Evolutionary conservation across 306 rosid species (phyloP), one percentile per base, ranked within the genome.

Genomic region (Prunus armeniaca): DNA sequence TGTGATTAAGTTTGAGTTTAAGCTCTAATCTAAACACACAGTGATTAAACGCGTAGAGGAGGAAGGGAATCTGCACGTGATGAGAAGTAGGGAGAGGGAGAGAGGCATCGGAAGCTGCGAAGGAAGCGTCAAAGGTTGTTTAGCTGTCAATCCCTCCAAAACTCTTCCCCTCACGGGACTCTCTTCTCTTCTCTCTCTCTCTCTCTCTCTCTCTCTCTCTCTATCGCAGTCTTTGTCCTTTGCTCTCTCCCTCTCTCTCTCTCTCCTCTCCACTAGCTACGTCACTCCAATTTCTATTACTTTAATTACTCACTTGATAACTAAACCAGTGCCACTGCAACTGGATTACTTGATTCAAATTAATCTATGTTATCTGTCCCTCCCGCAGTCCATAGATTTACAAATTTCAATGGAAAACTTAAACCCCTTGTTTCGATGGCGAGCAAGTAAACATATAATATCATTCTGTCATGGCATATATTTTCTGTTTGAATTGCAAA

Each of bases 61-160:
- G 61, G 66, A 67, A 77, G 72, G 83, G 90, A 88, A 90, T 86
- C 86, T 86, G 82, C 92, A 76, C 89, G 86, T 90, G 91, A 88
- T 50, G 77, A 43, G 83, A 65, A 69, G 58, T 55, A 30, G 34
- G 47, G 32, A 22, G 66, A 22, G 67, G 9, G 51, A 72, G 43
- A 62, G 77, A 77, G 63, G 72, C 88, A 82, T 89, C 86, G 91
- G 84, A 76, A 84, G 83, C 76, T 49, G 87, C 62, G 76, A 84
- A 80, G 77, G 82, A 88, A 81, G 88, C 82, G 85, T 83, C 90
- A 91, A 89, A 88, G 76, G 84, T 80, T 67, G 82, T 91, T 89
- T 89, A 91, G 91, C 93, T 91, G 97, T 91, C 93, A 89, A 91
- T 87, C 88, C 93, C 83, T 85, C 88, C 91, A 85, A 88, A 71